A percentile compares a stretch with the other conserved stretches of the same genome.
Conservation (phyloP, 306 rosid genomes). For the Prosopis cineraria region DNA sequence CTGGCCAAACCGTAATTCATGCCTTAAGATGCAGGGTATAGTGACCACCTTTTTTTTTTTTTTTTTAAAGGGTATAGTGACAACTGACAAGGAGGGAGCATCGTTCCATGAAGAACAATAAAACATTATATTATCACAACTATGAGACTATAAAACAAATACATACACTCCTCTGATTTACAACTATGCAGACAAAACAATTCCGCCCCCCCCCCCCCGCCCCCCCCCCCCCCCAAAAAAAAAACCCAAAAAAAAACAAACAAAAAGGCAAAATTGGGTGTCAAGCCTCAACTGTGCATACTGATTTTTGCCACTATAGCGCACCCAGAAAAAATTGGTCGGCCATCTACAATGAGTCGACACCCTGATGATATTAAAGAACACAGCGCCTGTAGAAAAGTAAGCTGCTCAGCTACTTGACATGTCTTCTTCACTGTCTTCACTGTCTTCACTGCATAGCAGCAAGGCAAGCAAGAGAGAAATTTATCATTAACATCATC, state of each 20-base stretch:
- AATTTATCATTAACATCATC: constrained; percentile 14
- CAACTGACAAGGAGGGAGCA: no score
- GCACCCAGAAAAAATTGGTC: constrained; percentile 32
- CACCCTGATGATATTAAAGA: constrained; percentile 19
- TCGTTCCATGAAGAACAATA: background rate
- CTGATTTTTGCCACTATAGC: background rate
- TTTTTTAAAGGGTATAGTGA: no score
- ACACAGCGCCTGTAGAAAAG: background rate
- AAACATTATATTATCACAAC: constrained; percentile 32
- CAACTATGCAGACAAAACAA: constrained; percentile 39
- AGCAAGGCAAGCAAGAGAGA: constrained; percentile 24
- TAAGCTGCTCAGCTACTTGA: constrained; percentile 47
- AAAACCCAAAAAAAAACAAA: no score
- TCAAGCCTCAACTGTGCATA: constrained; percentile 27
- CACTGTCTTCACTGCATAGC: constrained; percentile 81
- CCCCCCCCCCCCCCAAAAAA: no score
- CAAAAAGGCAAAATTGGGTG: constrained; percentile 54
- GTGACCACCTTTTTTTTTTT: no score
- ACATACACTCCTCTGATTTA: constrained; percentile 39
- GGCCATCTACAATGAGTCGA: background rate
- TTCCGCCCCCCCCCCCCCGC: no score
- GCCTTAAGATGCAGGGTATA: no score
- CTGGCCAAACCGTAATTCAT: no score
- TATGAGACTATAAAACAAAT: background rate
- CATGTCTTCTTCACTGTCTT: constrained; percentile 66